A percentile compares a stretch with the other conserved stretches of the same genome.
Evolutionary conservation across 352 stramenopile genomes (phyloP).

Genomic region (Phytophthora quininea): DNA sequence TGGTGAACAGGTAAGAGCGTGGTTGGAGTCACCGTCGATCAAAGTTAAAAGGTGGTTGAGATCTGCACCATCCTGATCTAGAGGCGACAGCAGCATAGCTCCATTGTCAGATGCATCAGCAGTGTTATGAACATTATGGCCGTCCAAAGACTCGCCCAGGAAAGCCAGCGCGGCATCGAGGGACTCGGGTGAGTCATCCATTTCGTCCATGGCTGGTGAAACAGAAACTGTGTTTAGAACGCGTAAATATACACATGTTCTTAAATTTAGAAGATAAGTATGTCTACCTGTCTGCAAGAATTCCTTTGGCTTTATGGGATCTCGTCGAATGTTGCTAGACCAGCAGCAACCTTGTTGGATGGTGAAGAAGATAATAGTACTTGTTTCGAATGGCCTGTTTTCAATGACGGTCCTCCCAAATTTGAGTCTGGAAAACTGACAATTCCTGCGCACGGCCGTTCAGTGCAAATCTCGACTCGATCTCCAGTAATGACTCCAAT

Average conservation of each 20-base stretch:
- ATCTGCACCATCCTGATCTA: neutral
- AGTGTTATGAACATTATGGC: neutral
- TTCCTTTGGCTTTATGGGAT: too few species aligned
- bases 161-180: slow-evolving; percentile 29
- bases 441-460: slow-evolving; percentile 17
- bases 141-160: slow-evolving; percentile 26
- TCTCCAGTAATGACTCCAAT: slow-evolving; percentile 17
- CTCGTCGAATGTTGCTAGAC: too few species aligned
- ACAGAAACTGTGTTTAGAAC: too few species aligned
- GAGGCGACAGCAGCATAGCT: neutral
- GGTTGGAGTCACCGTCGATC: neutral
- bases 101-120: neutral
- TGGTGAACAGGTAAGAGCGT: neutral
- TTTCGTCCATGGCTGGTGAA: too few species aligned
- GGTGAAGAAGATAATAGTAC: too few species aligned
- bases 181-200: slow-evolving; percentile 15
- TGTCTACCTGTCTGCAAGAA: too few species aligned
- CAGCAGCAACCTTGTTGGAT: slow-evolving; percentile 2
- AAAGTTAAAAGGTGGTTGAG: neutral
- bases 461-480: slow-evolving; percentile 11
- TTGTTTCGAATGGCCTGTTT: too few species aligned
- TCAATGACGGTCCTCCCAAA: slow-evolving; percentile 4
- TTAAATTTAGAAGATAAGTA: too few species aligned
- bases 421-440: slow-evolving; percentile 15
- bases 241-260: too few species aligned